Evolutionary conservation across 2,329 filamentous ascomycete genomes (phyloP).

Genomic region (Penicillium vulpinum): DNA sequence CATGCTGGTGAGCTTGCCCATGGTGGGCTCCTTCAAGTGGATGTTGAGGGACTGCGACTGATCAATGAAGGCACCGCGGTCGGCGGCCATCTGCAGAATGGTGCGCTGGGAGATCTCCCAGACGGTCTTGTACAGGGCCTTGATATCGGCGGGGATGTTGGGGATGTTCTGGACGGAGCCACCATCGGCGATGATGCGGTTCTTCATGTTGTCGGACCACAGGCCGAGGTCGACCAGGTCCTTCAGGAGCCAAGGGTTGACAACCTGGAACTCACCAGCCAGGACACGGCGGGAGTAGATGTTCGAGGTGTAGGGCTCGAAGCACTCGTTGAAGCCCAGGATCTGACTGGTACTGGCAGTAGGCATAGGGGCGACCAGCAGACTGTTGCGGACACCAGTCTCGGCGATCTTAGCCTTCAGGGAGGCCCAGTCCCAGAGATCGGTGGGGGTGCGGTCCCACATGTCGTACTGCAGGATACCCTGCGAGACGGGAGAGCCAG

Average conservation of each 20-base stretch:
- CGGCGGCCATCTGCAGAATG: constrained; percentile 96
- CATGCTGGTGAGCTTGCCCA: constrained; percentile 99
- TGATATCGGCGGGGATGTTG: constrained; percentile 94
- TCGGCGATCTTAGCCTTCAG: constrained; percentile 90
- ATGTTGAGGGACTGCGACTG: constrained; percentile 99
- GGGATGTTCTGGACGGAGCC: constrained; percentile 96
- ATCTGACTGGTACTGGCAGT: constrained; percentile 98
- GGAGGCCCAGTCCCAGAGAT: constrained; percentile 93
- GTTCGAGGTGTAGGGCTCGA: constrained; percentile 99
- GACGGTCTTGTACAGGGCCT: constrained; percentile 97
- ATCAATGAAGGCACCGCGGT: constrained; percentile 97
- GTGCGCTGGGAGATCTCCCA: constrained; percentile 98
- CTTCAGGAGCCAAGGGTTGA: constrained; percentile 98
- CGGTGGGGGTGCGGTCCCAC: constrained; percentile 91
- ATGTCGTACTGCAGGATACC: constrained; percentile 98
- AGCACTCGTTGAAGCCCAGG: constrained; percentile 98
- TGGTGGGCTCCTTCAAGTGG: constrained; percentile 97
- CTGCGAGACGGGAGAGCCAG: constrained; percentile 90
- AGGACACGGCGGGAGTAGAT: constrained; percentile 98
- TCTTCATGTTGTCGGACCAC: constrained; percentile 99
- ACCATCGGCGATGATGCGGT: constrained; percentile 96
- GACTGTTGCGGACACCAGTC: constrained; percentile 90
- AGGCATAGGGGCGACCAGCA: constrained; percentile 95
- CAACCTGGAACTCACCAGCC: constrained; percentile 97
- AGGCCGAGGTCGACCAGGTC: constrained; percentile 96